Evolutionary conservation across 1,284 basidiomycete species (phyloP).

Genomic region (Pseudozyma hubeiensis): DNA sequence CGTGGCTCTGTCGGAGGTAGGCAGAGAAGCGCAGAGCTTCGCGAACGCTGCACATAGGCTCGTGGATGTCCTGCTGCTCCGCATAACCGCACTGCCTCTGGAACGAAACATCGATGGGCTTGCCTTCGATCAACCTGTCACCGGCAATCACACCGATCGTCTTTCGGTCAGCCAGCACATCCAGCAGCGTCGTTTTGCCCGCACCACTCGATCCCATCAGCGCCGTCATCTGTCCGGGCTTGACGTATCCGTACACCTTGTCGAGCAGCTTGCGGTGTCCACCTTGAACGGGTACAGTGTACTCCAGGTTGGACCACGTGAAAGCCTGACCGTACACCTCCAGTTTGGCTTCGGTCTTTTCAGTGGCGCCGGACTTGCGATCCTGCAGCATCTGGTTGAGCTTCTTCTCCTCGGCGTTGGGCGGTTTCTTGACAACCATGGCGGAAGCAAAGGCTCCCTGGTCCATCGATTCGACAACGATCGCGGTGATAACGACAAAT

Average conservation of each 20-base stretch:
- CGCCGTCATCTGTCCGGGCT: slow-evolving; percentile 80
- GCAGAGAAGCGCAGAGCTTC: slow-evolving; percentile 88
- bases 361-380: slow-evolving; percentile 33
- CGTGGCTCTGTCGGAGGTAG: slow-evolving; percentile 79
- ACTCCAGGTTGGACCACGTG: slow-evolving; percentile 71
- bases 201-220: slow-evolving; percentile 81
- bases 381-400: slow-evolving; percentile 47
- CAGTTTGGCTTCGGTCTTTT: slow-evolving; percentile 56
- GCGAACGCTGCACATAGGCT: slow-evolving; percentile 83
- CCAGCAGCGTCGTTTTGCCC: slow-evolving; percentile 75
- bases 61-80: slow-evolving; percentile 86
- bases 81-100: slow-evolving; percentile 75
- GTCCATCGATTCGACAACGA: slow-evolving; percentile 50
- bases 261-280: slow-evolving; percentile 77
- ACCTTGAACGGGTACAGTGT: slow-evolving; percentile 73
- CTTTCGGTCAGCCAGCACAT: slow-evolving; percentile 84
- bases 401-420: slow-evolving; percentile 41
- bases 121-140: slow-evolving; percentile 82
- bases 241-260: slow-evolving; percentile 84
- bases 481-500: slow-evolving; percentile 53
- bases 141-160: slow-evolving; percentile 83
- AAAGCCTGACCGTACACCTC: slow-evolving; percentile 62
- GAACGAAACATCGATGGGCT: slow-evolving; percentile 79
- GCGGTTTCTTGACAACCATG: slow-evolving; percentile 63
- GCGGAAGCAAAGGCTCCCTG: slow-evolving; percentile 58